These are phyloP conservation scores for Cryptosporidium xiaoi DNA, from an alignment of 169 alveolate genomes.

Conservation along the genomic window DNA sequence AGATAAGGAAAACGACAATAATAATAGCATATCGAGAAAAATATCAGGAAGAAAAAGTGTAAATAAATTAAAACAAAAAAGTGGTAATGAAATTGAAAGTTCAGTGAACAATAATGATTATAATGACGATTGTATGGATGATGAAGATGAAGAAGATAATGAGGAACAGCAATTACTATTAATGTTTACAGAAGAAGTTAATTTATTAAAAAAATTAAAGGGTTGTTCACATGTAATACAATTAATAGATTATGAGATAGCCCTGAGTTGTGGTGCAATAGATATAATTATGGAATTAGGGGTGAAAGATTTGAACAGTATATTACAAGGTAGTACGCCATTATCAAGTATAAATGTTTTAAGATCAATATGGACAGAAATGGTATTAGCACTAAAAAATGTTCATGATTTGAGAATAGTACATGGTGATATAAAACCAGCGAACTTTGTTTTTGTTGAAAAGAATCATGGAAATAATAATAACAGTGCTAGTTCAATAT, in stretches of 20 bases:
- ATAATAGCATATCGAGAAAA: slow-evolving; percentile 16
- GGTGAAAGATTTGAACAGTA: slow-evolving; percentile 61
- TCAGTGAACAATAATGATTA: background rate
- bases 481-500: background rate
- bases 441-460: slow-evolving; percentile 68
- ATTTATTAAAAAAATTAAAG: slow-evolving; percentile 33
- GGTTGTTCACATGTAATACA: slow-evolving; percentile 72
- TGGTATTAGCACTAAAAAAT: slow-evolving; percentile 62
- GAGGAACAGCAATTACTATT: slow-evolving; percentile 58
- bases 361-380: slow-evolving; percentile 72
- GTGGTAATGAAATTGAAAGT: background rate
- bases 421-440: slow-evolving; percentile 72
- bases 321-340: slow-evolving; percentile 63
- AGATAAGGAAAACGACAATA: background rate
- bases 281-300: slow-evolving; percentile 71
- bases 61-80: background rate
- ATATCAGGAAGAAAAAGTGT: slow-evolving; percentile 27
- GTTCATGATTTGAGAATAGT: slow-evolving; percentile 73
- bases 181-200: slow-evolving; percentile 72
- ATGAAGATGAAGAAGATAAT: slow-evolving; percentile 67
- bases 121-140: slow-evolving; percentile 4
- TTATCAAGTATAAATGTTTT: slow-evolving; percentile 26
- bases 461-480: background rate
- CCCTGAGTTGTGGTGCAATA: slow-evolving; percentile 68
- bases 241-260: slow-evolving; percentile 59